Percentiles rank a stretch among this genome's conserved stretches.
Conservation (phyloP, 2,329 filamentous ascomycete genomes). For the Aphanocladium album region DNA sequence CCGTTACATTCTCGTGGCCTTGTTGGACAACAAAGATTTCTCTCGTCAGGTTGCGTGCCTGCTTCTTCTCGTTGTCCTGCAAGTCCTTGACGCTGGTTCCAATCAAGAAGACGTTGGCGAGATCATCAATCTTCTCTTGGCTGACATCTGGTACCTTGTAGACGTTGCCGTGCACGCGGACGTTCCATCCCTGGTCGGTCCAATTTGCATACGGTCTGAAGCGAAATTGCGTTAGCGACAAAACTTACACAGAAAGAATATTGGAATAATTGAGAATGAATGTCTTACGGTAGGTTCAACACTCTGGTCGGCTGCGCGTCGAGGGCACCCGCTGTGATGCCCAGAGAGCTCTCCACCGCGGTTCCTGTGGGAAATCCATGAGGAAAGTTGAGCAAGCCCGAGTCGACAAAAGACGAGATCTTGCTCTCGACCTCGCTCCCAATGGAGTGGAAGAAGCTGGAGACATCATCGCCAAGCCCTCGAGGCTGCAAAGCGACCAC, state of each 20-base stretch:
- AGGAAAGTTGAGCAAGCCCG: conserved; percentile 63
- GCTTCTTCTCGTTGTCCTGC: conserved; percentile 51
- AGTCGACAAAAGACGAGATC: conserved; percentile 56
- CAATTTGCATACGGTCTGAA: conserved; percentile 65
- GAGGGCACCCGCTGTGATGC: conserved; percentile 53
- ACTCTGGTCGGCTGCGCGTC: conserved; percentile 63
- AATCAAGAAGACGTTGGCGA: conserved; percentile 62
- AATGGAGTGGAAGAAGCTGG: conserved; percentile 46
- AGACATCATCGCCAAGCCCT: conserved; percentile 36
- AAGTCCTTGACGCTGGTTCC: conserved; percentile 50
- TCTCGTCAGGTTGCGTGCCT: conserved; percentile 68
- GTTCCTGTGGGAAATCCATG: conserved; percentile 52
- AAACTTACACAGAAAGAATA: too few species aligned
- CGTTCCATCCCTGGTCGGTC: conserved; percentile 71
- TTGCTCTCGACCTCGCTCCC: conserved; percentile 48
- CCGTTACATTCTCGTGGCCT: conserved; percentile 51
- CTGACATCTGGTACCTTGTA: conserved; percentile 71
- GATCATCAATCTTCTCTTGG: conserved; percentile 57
- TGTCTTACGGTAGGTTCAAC: conserved; percentile 57
- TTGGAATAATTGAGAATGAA: not conserved
- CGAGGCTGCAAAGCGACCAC: conserved; percentile 24
- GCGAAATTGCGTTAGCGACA: not conserved
- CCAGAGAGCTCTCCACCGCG: conserved; percentile 56
- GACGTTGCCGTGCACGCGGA: conserved; percentile 74
- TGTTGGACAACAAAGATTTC: conserved; percentile 75